Base-by-base conservation (phyloP, 768 basidiomycete genomes). In the Punctularia strigosozonata region DNA sequence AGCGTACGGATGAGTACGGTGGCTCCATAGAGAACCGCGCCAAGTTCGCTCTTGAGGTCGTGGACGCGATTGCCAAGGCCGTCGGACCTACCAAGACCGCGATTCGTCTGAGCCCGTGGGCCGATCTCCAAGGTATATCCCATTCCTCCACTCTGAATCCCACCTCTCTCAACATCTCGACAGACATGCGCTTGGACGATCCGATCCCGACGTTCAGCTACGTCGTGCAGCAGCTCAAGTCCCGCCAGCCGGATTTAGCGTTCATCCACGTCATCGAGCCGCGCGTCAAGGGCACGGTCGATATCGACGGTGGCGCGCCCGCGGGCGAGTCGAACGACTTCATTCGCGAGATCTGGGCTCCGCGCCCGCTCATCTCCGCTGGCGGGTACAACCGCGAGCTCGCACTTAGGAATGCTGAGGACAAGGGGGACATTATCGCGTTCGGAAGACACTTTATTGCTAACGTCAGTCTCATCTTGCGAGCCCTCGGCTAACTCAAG, bases 1-100 rank as follows among this genome's bases (percentile, higher is more conserved):
- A 64, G 4, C 65, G 79, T 13, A 72, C 66, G 6, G 80, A 84
- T 50, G 58, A 66, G 33, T 87, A 79, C 52, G 83, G 83, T 0
- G 83, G 84, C 2, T 69, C 66, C 32, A 56, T 82, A 20, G 71
- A 78, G 52, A 71, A 69, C 40, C 62, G 84, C 4, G 59, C 64
- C 1, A 62, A 71, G 19, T 83, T 86, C 51, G 48, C 55, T 0
- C 56, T 78, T 5, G 73, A 78, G 42, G 59, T 80, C 26, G 51
- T 74, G 4, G 62, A 70, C 25, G 73, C 71, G 2, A 56, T 81
- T 1, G 59, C 57, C 3, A 51, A 62, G 0, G 68, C 68, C 1
- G 56, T 83, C 25, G 81, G 82, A 0, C 52, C 10, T 10, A 19
- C 12, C 7, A 12, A 20, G 19, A 36, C 33, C 6, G 39, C 8